Evolutionary conservation across 805 yeast species (phyloP), one percentile per base, ranked within the genome.

Genomic region (Jamesozyma piceae): DNA sequence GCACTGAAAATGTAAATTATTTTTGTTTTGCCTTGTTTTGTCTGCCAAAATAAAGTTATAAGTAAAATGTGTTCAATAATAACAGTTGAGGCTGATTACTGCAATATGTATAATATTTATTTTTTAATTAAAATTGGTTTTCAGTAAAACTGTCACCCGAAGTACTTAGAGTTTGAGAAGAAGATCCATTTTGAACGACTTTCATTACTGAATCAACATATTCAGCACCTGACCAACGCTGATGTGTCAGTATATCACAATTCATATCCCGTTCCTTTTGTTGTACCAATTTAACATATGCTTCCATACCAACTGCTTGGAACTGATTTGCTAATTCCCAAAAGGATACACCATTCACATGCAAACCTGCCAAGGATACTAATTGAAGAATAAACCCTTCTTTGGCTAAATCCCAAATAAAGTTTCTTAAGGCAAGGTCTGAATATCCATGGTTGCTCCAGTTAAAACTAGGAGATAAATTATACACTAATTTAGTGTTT

Each of bases 221-320:
- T 50, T 72, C 71, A n/a, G 77, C 77, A 5, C 82, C 82, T 3
- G 78, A 72, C 82, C 82, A 76, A 48, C 68, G 72, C 53, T 76
- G 82, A 49, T 76, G 82, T 8, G 78, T 77, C 49, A 76, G 59
- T 3, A 76, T 69, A 49, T 76, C 81, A 48, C 77, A 71, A 2
- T 65, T 63, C 4, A 64, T 46, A 17, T 59, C 68, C 48, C 63
- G 67, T 53, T 77, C 80, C 42, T 59, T 59, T 19, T 57, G 55
- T 58, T 76, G 82, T 3, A 76, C 74, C 18, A 66, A 49, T 14
- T 73, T 72, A 14, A 76, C 79, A 48, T 76, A 76, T 0, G 80
- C 79, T 48, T 67, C 63, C 80, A 78, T 78, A 2, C 83, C 83
- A 13, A 74, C 69, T 4, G 59, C 49, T 46, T 65, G 66, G 61